Percentiles rank a stretch among this genome's conserved stretches.
Evolutionary conservation across 768 basidiomycete genomes (phyloP).

Genomic region (Tylopilus vinaceipallidus): DNA sequence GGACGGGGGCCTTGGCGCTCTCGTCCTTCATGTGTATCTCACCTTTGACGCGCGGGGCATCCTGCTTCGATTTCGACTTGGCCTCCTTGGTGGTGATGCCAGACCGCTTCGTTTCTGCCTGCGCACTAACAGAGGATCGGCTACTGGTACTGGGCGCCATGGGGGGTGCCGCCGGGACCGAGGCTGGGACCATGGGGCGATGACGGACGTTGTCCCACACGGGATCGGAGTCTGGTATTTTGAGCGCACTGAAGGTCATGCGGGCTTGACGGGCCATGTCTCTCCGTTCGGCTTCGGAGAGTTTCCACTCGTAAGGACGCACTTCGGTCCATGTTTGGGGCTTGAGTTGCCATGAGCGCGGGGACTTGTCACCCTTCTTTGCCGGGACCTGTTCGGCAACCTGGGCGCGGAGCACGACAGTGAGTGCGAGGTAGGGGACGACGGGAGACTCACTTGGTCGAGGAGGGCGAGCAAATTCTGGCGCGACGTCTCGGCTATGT

Average conservation of each 20-base stretch:
- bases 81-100: slow-evolving; percentile 45
- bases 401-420: slow-evolving; percentile 34
- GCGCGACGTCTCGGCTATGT: slow-evolving; percentile 33
- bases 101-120: slow-evolving; percentile 41
- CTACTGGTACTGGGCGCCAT: slow-evolving; percentile 17
- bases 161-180: slow-evolving; percentile 15
- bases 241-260: slow-evolving; percentile 44
- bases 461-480: slow-evolving; percentile 48
- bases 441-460: slow-evolving; percentile 41
- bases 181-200: slow-evolving; percentile 22
- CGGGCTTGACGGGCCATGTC: slow-evolving; percentile 54
- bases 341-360: slow-evolving; percentile 53
- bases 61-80: slow-evolving; percentile 39
- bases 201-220: slow-evolving; percentile 57
- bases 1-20: slow-evolving; percentile 27
- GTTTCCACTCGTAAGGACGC: slow-evolving; percentile 60
- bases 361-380: slow-evolving; percentile 37
- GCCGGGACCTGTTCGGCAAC: slow-evolving; percentile 46
- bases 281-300: slow-evolving; percentile 47
- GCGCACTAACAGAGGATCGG: slow-evolving; percentile 25
- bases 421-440: not conserved
- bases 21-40: slow-evolving; percentile 41
- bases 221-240: slow-evolving; percentile 58
- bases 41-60: slow-evolving; percentile 31
- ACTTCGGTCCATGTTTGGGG: slow-evolving; percentile 62